Conservation (phyloP, 345 rosid species). For the Iberis pinnata region DNA sequence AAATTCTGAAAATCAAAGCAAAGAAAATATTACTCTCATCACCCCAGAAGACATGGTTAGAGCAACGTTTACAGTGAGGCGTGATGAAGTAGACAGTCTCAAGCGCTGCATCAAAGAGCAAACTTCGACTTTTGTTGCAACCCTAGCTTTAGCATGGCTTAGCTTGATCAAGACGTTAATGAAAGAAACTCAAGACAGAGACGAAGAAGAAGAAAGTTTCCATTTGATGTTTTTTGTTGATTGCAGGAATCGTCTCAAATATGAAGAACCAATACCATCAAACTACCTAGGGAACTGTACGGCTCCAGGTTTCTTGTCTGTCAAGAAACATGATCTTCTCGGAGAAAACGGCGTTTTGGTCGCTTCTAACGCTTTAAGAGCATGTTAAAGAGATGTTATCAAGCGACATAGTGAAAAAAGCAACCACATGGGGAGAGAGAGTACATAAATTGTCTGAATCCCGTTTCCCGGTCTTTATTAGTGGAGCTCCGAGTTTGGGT, state of each 20-base stretch:
- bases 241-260: conserved; percentile 22
- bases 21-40: background rate
- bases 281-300: conserved; percentile 33
- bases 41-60: conserved; percentile 7
- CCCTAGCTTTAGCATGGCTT: conserved; percentile 27
- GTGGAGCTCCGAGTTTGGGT: conserved; percentile 20
- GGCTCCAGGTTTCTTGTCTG: too few species aligned
- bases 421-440: too few species aligned
- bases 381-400: too few species aligned
- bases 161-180: conserved; percentile 14
- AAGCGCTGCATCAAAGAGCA: conserved; percentile 14
- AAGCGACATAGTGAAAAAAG: too few species aligned
- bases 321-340: too few species aligned
- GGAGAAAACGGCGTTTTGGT: too few species aligned
- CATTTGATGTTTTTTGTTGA: conserved; percentile 13
- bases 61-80: conserved; percentile 22
- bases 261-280: background rate
- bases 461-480: background rate
- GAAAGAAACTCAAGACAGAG: background rate
- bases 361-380: too few species aligned
- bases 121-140: conserved; percentile 21
- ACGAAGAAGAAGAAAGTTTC: background rate
- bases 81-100: conserved; percentile 17
- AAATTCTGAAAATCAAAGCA: too few species aligned
- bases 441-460: too few species aligned